These are phyloP conservation scores for Solanum bulbocastanum DNA, from an alignment of 257 asterid species.

Conservation along the genomic window DNA sequence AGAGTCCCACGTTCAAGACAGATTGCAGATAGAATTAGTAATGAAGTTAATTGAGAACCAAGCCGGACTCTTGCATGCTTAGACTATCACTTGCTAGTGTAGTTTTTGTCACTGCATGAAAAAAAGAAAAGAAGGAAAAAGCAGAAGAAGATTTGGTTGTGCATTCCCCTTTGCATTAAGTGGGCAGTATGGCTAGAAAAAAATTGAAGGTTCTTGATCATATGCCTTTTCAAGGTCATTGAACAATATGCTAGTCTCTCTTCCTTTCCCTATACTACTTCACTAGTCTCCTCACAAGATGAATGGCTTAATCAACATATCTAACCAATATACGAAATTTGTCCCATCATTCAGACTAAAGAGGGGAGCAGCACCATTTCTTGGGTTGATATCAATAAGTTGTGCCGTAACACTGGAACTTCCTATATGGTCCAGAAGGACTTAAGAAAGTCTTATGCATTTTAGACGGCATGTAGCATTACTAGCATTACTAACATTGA, in stretches of 20 bases:
- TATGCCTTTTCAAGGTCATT: neutral
- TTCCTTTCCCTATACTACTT: neutral
- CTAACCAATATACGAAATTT: neutral
- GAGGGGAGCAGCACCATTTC: neutral
- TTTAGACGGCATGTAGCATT: neutral
- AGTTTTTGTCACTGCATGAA: neutral
- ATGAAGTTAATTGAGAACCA: neutral
- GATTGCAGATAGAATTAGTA: neutral
- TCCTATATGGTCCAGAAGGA: neutral
- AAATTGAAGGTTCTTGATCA: neutral
- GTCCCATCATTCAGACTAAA: neutral
- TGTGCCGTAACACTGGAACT: neutral
- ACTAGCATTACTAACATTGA: neutral
- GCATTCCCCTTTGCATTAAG: neutral
- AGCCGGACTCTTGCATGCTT: neutral
- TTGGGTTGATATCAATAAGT: neutral
- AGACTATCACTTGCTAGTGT: neutral
- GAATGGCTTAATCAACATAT: neutral
- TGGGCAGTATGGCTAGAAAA: neutral
- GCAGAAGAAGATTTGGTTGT: neutral
- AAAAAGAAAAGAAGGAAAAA: neutral
- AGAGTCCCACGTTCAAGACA: neutral
- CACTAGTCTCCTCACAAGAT: neutral
- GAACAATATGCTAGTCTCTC: neutral
- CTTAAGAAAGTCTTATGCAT: neutral